phyloP scores from a whole-genome alignment of 192 early-diverging fungal species.

The Powellomyces hirtus region DNA sequence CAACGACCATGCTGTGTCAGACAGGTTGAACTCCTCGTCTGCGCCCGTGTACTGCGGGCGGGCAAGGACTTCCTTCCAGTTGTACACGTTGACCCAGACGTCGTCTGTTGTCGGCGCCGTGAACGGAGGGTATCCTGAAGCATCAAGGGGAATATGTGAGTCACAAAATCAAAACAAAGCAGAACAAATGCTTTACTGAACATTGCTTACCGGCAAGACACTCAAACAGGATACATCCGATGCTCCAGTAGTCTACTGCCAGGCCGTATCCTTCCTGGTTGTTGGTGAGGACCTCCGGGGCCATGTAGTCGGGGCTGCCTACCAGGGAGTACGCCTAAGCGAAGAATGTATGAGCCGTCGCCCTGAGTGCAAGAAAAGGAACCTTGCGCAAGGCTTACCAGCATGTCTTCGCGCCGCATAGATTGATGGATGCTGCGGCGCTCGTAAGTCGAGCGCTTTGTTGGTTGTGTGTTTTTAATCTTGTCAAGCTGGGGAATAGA shows the following conservation, averaged over 20 bases:
- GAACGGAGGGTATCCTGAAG: slow-evolving; percentile 73
- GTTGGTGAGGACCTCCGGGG: slow-evolving; percentile 74
- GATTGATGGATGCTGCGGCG: slow-evolving; percentile 43
- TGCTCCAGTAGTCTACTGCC: slow-evolving; percentile 72
- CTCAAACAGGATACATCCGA: slow-evolving; percentile 79
- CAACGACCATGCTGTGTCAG: slow-evolving; percentile 75
- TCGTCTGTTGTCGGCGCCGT: slow-evolving; percentile 64
- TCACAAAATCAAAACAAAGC: no score
- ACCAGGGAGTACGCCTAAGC: slow-evolving; percentile 73
- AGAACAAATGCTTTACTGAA: no score
- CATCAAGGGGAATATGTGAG: no score
- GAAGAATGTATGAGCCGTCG: no score
- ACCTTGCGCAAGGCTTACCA: background rate
- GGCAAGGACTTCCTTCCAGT: slow-evolving; percentile 74
- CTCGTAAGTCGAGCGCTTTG: slow-evolving; percentile 28
- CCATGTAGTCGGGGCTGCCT: slow-evolving; percentile 93
- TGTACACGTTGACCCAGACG: slow-evolving; percentile 84
- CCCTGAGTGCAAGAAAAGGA: background rate
- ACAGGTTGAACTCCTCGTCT: slow-evolving; percentile 76
- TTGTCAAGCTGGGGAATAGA: slow-evolving; percentile 34
- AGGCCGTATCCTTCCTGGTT: slow-evolving; percentile 57
- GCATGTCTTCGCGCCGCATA: slow-evolving; percentile 39
- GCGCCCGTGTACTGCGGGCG: slow-evolving; percentile 74
- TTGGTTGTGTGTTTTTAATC: slow-evolving; percentile 36
- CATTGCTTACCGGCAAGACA: slow-evolving; percentile 50